Conservation (phyloP, 345 rosid species). For the Firmiana major region DNA sequence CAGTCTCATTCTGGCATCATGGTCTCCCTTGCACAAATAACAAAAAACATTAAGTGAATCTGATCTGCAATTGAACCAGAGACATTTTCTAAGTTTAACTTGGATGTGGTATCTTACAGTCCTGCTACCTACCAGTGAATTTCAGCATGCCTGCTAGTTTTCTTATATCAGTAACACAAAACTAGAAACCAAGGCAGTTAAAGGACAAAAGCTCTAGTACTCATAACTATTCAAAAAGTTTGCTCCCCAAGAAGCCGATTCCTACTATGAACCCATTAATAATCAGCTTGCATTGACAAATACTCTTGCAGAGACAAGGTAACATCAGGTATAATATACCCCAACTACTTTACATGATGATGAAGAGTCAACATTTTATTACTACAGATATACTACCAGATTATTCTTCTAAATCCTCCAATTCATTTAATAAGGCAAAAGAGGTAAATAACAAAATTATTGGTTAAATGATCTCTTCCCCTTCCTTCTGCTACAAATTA, state of each 20-base stretch:
- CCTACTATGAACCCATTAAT: too few relatives aligned
- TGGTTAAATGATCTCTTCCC: not conserved
- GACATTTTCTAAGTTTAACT: not conserved
- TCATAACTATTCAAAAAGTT: not conserved
- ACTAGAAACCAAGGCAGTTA: not conserved
- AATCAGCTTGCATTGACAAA: not conserved
- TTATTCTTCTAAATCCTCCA: not conserved
- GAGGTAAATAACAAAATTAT: not conserved
- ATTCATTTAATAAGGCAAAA: not conserved
- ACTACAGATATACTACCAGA: not conserved
- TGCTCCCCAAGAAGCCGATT: not conserved
- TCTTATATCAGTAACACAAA: not conserved
- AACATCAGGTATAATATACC: not conserved
- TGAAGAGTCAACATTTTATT: not conserved
- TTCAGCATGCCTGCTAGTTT: not conserved
- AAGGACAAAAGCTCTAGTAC: not conserved
- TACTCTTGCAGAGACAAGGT: not conserved
- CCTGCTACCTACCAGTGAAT: not conserved
- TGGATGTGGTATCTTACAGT: not conserved
- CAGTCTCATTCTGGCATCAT: not conserved
- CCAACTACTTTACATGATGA: not conserved
- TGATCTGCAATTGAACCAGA: not conserved
- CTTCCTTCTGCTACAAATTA: not conserved
- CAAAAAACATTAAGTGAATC: not conserved
- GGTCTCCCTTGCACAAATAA: not conserved